Conservation (phyloP, 2,329 filamentous ascomycete genomes). For the Cladorrhinum sp. region DNA sequence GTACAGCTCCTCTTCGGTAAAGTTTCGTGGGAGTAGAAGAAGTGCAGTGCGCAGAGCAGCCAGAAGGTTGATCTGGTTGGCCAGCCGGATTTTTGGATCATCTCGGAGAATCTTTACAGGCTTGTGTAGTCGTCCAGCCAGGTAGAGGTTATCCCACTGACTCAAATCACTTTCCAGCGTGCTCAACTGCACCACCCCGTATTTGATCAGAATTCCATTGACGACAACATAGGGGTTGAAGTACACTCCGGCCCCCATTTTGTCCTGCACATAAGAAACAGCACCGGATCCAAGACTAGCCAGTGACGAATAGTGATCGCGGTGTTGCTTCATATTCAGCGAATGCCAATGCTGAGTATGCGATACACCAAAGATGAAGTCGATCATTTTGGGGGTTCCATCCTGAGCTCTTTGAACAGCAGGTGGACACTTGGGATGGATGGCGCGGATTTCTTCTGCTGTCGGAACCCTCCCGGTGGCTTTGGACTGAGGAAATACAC, state of each 20-base stretch:
- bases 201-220: slow-evolving; percentile 95
- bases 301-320: slow-evolving; percentile 86
- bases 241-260: slow-evolving; percentile 89
- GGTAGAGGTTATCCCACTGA: slow-evolving; percentile 90
- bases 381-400: slow-evolving; percentile 91
- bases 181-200: slow-evolving; percentile 91
- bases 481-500: slow-evolving; percentile 79
- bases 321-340: slow-evolving; percentile 83
- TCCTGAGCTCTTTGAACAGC: slow-evolving; percentile 83
- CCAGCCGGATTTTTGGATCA: slow-evolving; percentile 84
- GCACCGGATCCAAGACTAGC: slow-evolving; percentile 79
- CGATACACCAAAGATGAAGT: slow-evolving; percentile 95
- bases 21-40: slow-evolving; percentile 76
- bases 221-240: slow-evolving; percentile 95
- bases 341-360: slow-evolving; percentile 97
- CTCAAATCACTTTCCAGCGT: slow-evolving; percentile 83
- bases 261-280: slow-evolving; percentile 82
- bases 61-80: slow-evolving; percentile 93
- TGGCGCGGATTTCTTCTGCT: slow-evolving; percentile 56
- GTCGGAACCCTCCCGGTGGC: slow-evolving; percentile 51
- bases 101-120: slow-evolving; percentile 97
- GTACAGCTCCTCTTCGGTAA: slow-evolving; percentile 86
- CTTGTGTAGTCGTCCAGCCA: slow-evolving; percentile 95
- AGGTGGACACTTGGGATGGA: slow-evolving; percentile 78
- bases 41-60: slow-evolving; percentile 88